Evolutionary conservation across 768 basidiomycete genomes (phyloP), one percentile per base, ranked within the genome.

Genomic region (Cystobasidium tubakii): DNA sequence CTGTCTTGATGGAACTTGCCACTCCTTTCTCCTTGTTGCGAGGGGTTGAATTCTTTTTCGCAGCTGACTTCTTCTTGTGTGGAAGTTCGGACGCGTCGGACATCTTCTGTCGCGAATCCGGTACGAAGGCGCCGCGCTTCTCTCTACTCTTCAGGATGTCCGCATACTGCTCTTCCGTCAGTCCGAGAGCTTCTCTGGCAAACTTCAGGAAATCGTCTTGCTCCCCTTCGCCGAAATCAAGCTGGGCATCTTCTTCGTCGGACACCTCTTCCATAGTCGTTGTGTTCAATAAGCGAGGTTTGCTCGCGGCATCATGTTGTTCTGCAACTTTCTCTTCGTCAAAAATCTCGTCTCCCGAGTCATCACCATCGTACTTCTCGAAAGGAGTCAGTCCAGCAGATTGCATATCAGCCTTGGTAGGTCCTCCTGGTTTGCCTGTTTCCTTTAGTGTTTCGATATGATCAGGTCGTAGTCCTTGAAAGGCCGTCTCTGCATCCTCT

Each of bases 191-290:
- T 78, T 97, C 91, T 57, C 92, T 87, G 15, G 96, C 90, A 81
- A 99, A 99, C 82, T 92, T 90, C 34, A 99, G 82, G 77, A 98
- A 99, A 77, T 96, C 95, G 77, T 90, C 92, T 81, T 91, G 87
- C 81, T 99, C 96, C 77, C 91, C 89, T 0, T 84, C 86, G 92
- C 69, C 69, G 34, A 98, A 95, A 77, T 96, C 89, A 39, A 93
- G 85, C 77, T 93, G 92, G 1, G 92, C 82, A 25, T 81, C 81
- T 42, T 73, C 75, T 13, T 46, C 66, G 29, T 46, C 66, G 7
- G 57, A 60, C 57, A 60, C 4, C 6, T 60, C 57, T 75, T 76
- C 90, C 19, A 88, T 71, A 74, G 12, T 29, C 27, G 57, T 29
- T 25, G 57, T 34, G 12, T 62, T 90, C 1, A 90, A 87, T 1